Base-by-base conservation (phyloP, 2,329 filamentous ascomycete genomes). In the Aquanectria penicillioides region DNA sequence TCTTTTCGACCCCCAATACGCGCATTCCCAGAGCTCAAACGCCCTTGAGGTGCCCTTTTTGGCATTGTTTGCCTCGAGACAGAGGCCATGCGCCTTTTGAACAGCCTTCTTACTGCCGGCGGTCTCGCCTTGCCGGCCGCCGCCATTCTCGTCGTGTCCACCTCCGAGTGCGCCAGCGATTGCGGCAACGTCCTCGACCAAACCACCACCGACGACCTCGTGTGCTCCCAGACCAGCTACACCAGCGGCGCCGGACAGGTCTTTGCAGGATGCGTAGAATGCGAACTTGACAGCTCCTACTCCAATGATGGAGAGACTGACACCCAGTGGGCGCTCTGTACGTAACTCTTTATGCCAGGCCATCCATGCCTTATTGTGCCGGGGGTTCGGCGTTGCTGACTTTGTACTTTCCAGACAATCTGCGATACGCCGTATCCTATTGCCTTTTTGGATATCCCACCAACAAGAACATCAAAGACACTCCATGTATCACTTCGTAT, bases 261-360 rank as follows among this genome's bases (percentile, higher is more conserved):
- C 34, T 86, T 81, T 62, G 71, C 83, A 64, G 73, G 75, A 17
- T 88, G 85, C 65, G 69, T 86, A 38, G 69, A 76, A 31, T 88
- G 85, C 71, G 78, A 87, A 64, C 67, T 81, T 23, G 70, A 67
- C 2, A 89, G 86, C 71, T 71, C 74, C 5, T 86, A 76, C 12
- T 81, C 73, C 2, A 73, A 66, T 6, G 69, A 74, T 15, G 78
- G 77, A 12, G 64, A 80, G 54, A 82, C 85, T 1, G 86, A 89
- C 64, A 73, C 83, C 10, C 77, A 85, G 62, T 81, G 78, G 61
- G 74, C 81, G 47, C 72, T 89, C 13, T 89, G 86, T 88, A 74
- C 66, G 85, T 77, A 13, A 12, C 20, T 34, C 12, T n/a, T n/a
- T n/a, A n/a, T 17, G 9, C 31, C 17, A n/a, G 7, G 6, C 11